Evolutionary conservation across 2,329 filamentous ascomycete species (phyloP).

Genomic region (Aspergillus floridensis): DNA sequence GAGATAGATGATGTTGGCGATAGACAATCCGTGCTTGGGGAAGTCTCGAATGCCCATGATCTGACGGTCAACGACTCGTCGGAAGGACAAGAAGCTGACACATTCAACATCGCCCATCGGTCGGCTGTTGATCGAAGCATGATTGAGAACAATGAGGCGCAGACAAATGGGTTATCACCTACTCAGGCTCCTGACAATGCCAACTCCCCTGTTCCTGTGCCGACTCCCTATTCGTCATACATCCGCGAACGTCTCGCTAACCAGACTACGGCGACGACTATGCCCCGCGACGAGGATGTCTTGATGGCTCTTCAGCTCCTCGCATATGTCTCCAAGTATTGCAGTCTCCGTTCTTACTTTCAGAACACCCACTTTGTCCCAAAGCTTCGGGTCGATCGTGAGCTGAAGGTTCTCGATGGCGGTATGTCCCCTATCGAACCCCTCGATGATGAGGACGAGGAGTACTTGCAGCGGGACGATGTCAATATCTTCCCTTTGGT

Average conservation of each 20-base stretch:
- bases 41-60: conserved; percentile 66
- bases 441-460: conserved; percentile 65
- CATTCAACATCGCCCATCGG: conserved; percentile 91
- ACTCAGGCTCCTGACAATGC: conserved; percentile 60
- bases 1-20: conserved; percentile 87
- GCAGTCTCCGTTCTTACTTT: conserved; percentile 91
- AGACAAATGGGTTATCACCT: conserved; percentile 69
- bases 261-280: conserved; percentile 76
- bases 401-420: conserved; percentile 75
- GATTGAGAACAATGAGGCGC: conserved; percentile 66
- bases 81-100: conserved; percentile 80
- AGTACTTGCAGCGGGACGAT: conserved; percentile 88
- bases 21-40: conserved; percentile 72
- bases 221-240: conserved; percentile 73
- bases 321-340: conserved; percentile 98
- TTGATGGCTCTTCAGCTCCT: conserved; percentile 96
- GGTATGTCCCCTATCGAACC: conserved; percentile 47
- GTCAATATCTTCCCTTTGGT: conserved; percentile 98
- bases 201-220: conserved; percentile 69
- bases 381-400: conserved; percentile 81
- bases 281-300: conserved; percentile 96
- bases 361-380: conserved; percentile 93
- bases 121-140: conserved; percentile 81
- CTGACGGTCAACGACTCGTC: conserved; percentile 75
- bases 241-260: conserved; percentile 71